Base-by-base conservation (phyloP, 1,139 yeast genomes). In the Candida sp. region DNA sequence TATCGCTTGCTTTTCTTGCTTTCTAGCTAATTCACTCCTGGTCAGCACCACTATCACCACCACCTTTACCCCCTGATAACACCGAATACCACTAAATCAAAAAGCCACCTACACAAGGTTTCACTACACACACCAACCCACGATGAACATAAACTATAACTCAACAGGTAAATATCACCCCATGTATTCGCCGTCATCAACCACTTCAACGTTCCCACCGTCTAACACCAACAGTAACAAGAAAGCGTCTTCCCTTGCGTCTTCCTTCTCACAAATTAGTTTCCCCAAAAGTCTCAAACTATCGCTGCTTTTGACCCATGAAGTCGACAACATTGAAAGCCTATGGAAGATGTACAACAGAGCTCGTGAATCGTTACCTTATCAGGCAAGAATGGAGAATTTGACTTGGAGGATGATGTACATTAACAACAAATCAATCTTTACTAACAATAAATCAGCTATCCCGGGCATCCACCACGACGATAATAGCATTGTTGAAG, bases 391-490 rank as follows among this genome's bases (percentile, higher is more conserved):
- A 45, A 86, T 90, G 85, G 91, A 88, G 63, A 90, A 90, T 65
- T 70, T 90, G 48, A 86, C 96, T 9, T 90, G 97, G 97, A 70
- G 97, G 55, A 80, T 91, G 84, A 87, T 90, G 92, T 81, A 79
- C 48, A 72, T 88, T 61, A 81, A 82, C 55, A 65, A 75, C 50
- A 67, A 70, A 51, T 67, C 26, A n/a, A 40, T 17, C 23, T 34
- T 27, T 25, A 30, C 27, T 30, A 46, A 39, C 31, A 38, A 25
- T 38, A 38, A 26, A n/a, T n/a, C n/a, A n/a, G n/a, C n/a, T n/a
- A n/a, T n/a, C n/a, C n/a, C n/a, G n/a, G 35, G 26, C 7, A 42
- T 25, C 33, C 34, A 32, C 28, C 23, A 7, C 34, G 38, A 32
- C 12, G n/a, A 30, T 32, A 12, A 8, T 26, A 41, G 41, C 28